These are phyloP conservation scores for Achaetomiella virescens DNA, from an alignment of 495 filamentous ascomycete species.

Conservation along the genomic window DNA sequence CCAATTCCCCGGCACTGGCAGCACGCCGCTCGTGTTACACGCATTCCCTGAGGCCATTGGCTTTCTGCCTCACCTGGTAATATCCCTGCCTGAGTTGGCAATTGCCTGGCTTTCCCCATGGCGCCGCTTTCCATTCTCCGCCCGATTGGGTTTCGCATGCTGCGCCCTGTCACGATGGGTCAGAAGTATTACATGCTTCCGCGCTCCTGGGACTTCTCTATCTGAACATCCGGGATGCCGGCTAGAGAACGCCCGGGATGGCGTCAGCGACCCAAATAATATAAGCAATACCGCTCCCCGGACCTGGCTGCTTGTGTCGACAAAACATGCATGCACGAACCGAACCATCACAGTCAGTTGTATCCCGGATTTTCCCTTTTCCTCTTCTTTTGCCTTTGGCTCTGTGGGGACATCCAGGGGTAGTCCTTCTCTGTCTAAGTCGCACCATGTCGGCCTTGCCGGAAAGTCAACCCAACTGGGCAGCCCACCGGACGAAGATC, in stretches of 20 bases:
- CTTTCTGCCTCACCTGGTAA: background rate
- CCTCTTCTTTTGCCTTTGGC: background rate
- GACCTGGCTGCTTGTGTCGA: no score
- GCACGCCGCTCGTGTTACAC: background rate
- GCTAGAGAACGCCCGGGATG: background rate
- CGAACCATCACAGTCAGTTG: background rate
- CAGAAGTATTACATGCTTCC: background rate
- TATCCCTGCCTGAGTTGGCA: background rate
- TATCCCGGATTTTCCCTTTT: background rate
- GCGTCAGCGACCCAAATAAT: background rate
- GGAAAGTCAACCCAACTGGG: constrained; percentile 13
- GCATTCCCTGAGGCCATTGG: background rate
- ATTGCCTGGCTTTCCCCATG: background rate
- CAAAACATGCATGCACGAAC: background rate
- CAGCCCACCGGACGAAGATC: constrained; percentile 14
- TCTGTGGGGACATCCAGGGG: background rate
- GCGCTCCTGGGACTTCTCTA: background rate
- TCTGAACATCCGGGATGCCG: background rate
- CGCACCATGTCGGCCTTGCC: constrained; percentile 3
- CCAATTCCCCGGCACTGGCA: background rate
- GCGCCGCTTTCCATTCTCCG: background rate
- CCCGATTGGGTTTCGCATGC: background rate
- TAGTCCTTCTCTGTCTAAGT: no score
- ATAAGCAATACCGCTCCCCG: background rate
- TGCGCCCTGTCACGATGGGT: background rate